Evolutionary conservation across 345 rosid species (phyloP).

Genomic region (Pseudoturritis turrita): DNA sequence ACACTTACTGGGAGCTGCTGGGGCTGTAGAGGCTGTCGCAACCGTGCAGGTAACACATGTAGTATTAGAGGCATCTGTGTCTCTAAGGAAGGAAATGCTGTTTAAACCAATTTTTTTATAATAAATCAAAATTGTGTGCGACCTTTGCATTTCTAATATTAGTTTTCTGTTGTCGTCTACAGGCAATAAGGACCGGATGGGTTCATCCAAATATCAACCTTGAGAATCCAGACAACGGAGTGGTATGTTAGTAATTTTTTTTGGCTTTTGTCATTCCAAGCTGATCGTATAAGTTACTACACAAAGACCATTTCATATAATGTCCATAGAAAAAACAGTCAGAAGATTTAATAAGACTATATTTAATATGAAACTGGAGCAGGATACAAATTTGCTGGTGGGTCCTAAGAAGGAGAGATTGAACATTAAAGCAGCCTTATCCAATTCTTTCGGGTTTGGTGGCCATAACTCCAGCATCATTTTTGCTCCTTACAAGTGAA

Average conservation of each 20-base stretch:
- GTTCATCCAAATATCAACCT: constrained; percentile 93
- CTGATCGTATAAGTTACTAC: background rate
- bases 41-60: constrained; percentile 60
- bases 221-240: constrained; percentile 72
- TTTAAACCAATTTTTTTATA: background rate
- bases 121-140: background rate
- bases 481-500: constrained; percentile 83
- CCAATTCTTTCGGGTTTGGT: constrained; percentile 91
- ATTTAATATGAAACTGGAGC: constrained; percentile 20
- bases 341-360: background rate
- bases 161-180: constrained; percentile 9
- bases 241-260: constrained; percentile 45
- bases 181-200: constrained; percentile 97
- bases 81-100: background rate
- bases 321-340: background rate
- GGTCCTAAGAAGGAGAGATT: constrained; percentile 85
- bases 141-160: background rate
- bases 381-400: constrained; percentile 67
- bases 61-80: background rate
- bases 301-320: constrained; percentile 1
- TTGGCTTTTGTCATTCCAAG: background rate
- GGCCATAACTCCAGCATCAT: constrained; percentile 97
- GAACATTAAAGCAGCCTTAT: constrained; percentile 76
- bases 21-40: constrained; percentile 91
- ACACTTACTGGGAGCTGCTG: constrained; percentile 91